phyloP scores from a whole-genome alignment of 164 flowering plant genomes.

The Tinospora cordifolia region DNA sequence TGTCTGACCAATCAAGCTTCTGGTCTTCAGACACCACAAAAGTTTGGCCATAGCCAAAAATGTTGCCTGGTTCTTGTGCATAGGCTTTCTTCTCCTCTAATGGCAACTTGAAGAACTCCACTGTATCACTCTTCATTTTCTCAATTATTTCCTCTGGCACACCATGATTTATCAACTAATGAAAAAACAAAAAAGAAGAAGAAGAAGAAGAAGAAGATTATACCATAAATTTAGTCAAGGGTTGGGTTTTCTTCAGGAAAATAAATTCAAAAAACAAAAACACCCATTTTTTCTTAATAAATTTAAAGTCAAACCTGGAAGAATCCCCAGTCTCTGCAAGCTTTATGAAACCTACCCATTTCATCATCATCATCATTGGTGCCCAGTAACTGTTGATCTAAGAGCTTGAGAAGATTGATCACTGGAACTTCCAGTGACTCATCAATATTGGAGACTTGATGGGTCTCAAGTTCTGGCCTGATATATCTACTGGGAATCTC shows the following conservation, averaged over 20 bases:
- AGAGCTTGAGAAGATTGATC: slow-evolving; percentile 25
- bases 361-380: slow-evolving; percentile 14
- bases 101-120: slow-evolving; percentile 40
- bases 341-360: slow-evolving; percentile 28
- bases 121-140: slow-evolving; percentile 29
- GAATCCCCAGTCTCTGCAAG: slow-evolving; percentile 50
- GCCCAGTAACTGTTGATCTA: neutral
- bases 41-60: slow-evolving; percentile 54
- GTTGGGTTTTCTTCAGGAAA: too few species aligned
- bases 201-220: too few species aligned
- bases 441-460: slow-evolving; percentile 14
- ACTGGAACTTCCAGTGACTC: slow-evolving; percentile 28
- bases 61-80: slow-evolving; percentile 25
- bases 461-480: slow-evolving; percentile 22
- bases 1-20: slow-evolving; percentile 50
- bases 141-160: slow-evolving; percentile 26
- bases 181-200: too few species aligned
- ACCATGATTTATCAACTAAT: slow-evolving; percentile 47
- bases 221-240: too few species aligned
- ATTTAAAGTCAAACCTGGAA: slow-evolving; percentile 30
- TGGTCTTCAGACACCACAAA: slow-evolving; percentile 42
- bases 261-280: too few species aligned
- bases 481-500: slow-evolving; percentile 30
- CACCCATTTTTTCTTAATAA: too few species aligned
- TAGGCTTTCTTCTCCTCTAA: slow-evolving; percentile 38